Evolutionary conservation across 202 grass and related monocot species (phyloP), one percentile per base, ranked within the genome.

Genomic region (Musa balbisiana): DNA sequence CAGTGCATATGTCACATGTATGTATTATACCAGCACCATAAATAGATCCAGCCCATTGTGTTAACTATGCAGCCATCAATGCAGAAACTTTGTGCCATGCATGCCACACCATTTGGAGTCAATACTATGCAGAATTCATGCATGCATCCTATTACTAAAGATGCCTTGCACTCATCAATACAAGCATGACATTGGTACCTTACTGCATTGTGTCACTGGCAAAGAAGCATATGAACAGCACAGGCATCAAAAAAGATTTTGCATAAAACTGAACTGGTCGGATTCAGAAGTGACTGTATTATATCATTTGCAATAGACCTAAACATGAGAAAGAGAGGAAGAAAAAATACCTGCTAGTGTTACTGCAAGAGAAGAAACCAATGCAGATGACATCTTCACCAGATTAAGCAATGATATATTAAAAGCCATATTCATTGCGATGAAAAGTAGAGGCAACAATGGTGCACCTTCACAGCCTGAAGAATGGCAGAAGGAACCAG

Each of bases 371-470:
- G 91, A 98, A 80, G 91, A 87, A 84, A 98, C 74, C 73, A 98
- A 63, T 73, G 94, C 94, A 25, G 90, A 89, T 78, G 94, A 91
- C 79, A 94, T 88, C 87, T 98, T 98, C 79, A 98, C 88, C 64
- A 98, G 85, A 88, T 88, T 87, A 77, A 93, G 83, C 72, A 86
- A 24, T 75, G 91, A 89, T 81, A 98, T 92, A 81, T 94, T 98
- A 88, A 98, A 98, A 51, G 85, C 87, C 81, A 98, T 92, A 80
- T 98, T 98, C 83, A 80, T 72, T 77, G 73, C 66, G 73, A 98
- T 93, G 80, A 88, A 94, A 25, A 98, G 77, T 25, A 93, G 74
- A 83, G 95, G 95, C 73, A 98, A 80, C 17, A 92, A 80, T 73
- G 91, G 88, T 66, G 95, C 88, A 78, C 91, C 94, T 85, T 83